These are phyloP conservation scores for Kodamaea ohmeri DNA, from an alignment of 1,139 yeast species.

Conservation along the genomic window DNA sequence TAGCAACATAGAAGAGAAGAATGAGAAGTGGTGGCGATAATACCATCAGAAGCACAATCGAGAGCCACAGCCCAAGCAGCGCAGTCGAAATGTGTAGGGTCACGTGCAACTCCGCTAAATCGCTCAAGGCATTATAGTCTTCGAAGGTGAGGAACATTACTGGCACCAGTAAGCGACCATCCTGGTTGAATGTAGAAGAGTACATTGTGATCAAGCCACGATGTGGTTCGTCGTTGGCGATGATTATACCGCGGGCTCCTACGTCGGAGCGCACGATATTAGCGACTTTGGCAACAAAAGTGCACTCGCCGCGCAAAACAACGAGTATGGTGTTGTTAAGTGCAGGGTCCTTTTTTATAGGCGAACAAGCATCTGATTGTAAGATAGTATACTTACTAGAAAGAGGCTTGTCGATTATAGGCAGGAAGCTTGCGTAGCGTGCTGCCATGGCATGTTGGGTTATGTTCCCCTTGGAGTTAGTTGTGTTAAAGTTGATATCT, in stretches of 20 bases:
- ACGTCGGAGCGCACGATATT: constrained; percentile 27
- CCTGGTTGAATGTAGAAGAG: constrained; percentile 38
- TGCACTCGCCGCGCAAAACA: constrained; percentile 42
- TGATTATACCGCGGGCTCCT: constrained; percentile 33
- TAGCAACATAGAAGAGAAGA: constrained; percentile 32
- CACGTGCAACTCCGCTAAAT: constrained; percentile 16
- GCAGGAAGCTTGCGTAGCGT: constrained; percentile 46
- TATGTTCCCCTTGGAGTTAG: constrained; percentile 14
- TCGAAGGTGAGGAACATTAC: constrained; percentile 41
- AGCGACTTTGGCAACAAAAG: constrained; percentile 40
- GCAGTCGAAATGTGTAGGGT: constrained; percentile 30
- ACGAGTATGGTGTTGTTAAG: constrained; percentile 29
- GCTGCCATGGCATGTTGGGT: constrained; percentile 29
- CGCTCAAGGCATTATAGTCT: constrained; percentile 26
- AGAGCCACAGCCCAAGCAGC: constrained; percentile 41
- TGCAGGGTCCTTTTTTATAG: constrained; percentile 14
- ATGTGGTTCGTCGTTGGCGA: constrained; percentile 44
- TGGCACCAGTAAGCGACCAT: constrained; percentile 34
- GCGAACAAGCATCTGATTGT: constrained; percentile 31
- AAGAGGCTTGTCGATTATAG: constrained; percentile 28
- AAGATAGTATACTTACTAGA: constrained; percentile 27
- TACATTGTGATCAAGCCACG: constrained; percentile 45
- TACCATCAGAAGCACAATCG: constrained; percentile 39
- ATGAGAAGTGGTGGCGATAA: constrained; percentile 46
- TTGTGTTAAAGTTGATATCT: constrained; percentile 28